These are phyloP conservation scores for Scutellaria minor DNA, from an alignment of 257 asterid species.

Conservation along the genomic window DNA sequence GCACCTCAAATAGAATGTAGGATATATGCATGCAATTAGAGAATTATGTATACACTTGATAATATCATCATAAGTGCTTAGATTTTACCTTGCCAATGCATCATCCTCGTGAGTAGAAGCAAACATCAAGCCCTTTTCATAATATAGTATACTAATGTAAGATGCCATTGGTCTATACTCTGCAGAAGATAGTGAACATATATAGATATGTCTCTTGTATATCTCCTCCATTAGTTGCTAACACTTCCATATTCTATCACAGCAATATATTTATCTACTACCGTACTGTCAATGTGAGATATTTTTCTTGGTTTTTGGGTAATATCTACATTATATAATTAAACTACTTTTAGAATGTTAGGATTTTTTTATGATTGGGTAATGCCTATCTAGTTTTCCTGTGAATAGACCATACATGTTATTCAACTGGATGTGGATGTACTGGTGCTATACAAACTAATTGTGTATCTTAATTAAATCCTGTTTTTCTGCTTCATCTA, in stretches of 20 bases:
- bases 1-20: too few relatives aligned
- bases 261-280: slow-evolving; percentile 10
- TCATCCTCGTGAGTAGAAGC: not conserved
- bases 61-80: slow-evolving; percentile 8
- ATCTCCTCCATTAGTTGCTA: not conserved
- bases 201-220: slow-evolving; percentile 1
- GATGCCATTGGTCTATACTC: not conserved
- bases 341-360: not conserved
- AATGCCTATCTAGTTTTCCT: slow-evolving; percentile 10
- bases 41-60: not conserved
- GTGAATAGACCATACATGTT: not conserved
- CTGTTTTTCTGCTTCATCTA: slow-evolving; percentile 8
- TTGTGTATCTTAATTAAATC: slow-evolving; percentile 11
- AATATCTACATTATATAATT: not conserved
- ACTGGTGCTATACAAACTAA: slow-evolving; percentile 7
- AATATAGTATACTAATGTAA: slow-evolving; percentile 8
- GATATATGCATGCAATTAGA: too few relatives aligned
- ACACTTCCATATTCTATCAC: not conserved
- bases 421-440: slow-evolving; percentile 14
- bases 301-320: not conserved
- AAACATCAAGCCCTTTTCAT: not conserved
- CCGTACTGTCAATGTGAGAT: not conserved
- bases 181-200: not conserved
- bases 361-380: not conserved
- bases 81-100: not conserved